Conservation (phyloP, 345 rosid genomes). For the Populus ilicifolia region DNA sequence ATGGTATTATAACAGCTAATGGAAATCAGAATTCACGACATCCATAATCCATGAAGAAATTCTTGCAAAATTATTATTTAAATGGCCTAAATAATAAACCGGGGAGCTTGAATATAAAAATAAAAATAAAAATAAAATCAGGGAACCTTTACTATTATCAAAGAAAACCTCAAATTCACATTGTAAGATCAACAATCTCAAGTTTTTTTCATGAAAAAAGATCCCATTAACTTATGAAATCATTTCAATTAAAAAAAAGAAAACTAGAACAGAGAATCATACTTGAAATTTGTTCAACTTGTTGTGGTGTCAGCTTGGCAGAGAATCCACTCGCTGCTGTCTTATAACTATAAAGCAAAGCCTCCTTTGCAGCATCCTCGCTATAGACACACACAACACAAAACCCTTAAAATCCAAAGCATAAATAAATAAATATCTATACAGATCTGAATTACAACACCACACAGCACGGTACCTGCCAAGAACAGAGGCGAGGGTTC, state of each 20-base stretch:
- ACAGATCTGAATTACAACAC: not conserved
- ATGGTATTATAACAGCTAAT: not conserved
- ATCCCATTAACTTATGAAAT: not conserved
- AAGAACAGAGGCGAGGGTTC: constrained; percentile 67
- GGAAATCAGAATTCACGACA: not conserved
- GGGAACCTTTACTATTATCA: no score
- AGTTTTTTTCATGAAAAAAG: not conserved
- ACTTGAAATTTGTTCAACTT: constrained; percentile 68
- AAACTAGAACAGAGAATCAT: constrained; percentile 10
- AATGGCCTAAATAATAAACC: not conserved
- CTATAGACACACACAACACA: constrained; percentile 16
- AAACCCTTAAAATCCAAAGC: not conserved
- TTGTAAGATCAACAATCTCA: not conserved
- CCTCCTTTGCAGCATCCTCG: constrained; percentile 77
- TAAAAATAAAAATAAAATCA: no score
- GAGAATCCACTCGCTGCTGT: constrained; percentile 84
- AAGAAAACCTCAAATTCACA: not conserved
- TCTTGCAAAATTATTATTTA: not conserved
- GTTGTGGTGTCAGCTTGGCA: constrained; percentile 77
- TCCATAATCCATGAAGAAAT: not conserved
- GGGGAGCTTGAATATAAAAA: not conserved
- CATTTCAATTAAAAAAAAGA: not conserved
- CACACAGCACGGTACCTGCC: constrained; percentile 44
- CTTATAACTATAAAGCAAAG: constrained; percentile 73
- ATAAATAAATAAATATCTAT: not conserved